Evolutionary conservation across 371 early-diverging fungal genomes (phyloP), one percentile per base, ranked within the genome.

Genomic region (Ecytonucleospora hepatopenaei): DNA sequence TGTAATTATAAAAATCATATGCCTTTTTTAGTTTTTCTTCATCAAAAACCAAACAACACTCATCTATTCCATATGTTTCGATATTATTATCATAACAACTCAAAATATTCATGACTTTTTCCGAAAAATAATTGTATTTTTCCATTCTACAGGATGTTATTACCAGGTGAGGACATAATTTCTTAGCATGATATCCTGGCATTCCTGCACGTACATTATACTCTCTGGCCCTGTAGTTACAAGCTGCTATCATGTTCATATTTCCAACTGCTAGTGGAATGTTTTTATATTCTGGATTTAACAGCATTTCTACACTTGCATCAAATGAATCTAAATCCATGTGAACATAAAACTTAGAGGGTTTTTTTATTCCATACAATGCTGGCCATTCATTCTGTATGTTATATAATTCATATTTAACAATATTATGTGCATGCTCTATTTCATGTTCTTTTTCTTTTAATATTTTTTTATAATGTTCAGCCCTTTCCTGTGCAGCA

Each of bases 301-400:
- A 82, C 33, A 84, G 78, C 15, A 88, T 72, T 0, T 88, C 85
- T 0, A 86, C 88, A 0, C 89, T 86, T 24, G 85, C 89, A 74
- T 90, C 91, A 69, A 90, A 92, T 69, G 89, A 88, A 78, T 92
- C 93, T 75, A 92, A 86, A 70, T 91, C 93, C 21, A 90, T 77
- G 72, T 92, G 90, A 1, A 60, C 33, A 40, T 56, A 71, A 16
- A 71, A 54, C 2, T 47, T 30, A 33, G 46, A 2, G 8, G 67
- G 51, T 30, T 0, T 8, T 1, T 2, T 2, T 12, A 40, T 8
- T 23, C 28, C 61, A 62, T 65, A 71, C 0, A 71, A 23, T 0
- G 60, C 66, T 16, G 71, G 71, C 71, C 58, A 71, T 48, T 47
- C 40, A 21, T 23, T 35, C 5, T 12, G 21, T 24, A 68, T 35